Evolutionary conservation across 2,329 filamentous ascomycete species (phyloP).

Genomic region (Pseudogymnoascus sp.): DNA sequence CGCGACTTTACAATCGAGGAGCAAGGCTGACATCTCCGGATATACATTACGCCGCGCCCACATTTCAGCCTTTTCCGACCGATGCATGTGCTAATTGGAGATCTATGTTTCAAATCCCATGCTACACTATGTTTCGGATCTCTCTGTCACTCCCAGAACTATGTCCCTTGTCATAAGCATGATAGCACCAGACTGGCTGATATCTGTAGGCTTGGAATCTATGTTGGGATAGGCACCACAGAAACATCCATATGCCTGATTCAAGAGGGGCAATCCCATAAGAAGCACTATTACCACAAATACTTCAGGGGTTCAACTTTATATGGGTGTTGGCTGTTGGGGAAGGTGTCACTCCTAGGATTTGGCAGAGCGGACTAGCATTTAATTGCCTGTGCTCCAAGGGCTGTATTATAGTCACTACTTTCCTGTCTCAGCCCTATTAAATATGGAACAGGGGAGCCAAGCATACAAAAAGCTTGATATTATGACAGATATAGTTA

Average conservation of each 20-base stretch:
- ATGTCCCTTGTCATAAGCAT: neutral
- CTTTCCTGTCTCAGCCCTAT: neutral
- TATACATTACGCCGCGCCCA: constrained; percentile 5
- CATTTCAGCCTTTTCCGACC: constrained; percentile 7
- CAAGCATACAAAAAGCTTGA: neutral
- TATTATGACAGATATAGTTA: neutral
- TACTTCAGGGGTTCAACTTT: neutral
- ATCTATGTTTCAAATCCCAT: neutral
- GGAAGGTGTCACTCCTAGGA: neutral
- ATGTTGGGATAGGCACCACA: neutral
- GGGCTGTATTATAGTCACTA: neutral
- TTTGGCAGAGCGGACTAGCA: neutral
- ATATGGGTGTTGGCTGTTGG: neutral
- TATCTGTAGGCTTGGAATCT: neutral
- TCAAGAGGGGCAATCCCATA: neutral
- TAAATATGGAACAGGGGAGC: neutral
- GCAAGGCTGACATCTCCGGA: constrained; percentile 4
- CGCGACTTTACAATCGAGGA: constrained; percentile 6
- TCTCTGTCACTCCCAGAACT: neutral
- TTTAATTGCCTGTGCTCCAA: neutral
- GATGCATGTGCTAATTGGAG: constrained; percentile 1
- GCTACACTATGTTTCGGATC: neutral
- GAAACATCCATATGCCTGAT: neutral
- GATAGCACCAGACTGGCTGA: neutral
- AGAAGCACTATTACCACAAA: neutral